Evolutionary conservation across 1,139 yeast species (phyloP), one percentile per base, ranked within the genome.

Genomic region (Saccharomyces hybrid): DNA sequence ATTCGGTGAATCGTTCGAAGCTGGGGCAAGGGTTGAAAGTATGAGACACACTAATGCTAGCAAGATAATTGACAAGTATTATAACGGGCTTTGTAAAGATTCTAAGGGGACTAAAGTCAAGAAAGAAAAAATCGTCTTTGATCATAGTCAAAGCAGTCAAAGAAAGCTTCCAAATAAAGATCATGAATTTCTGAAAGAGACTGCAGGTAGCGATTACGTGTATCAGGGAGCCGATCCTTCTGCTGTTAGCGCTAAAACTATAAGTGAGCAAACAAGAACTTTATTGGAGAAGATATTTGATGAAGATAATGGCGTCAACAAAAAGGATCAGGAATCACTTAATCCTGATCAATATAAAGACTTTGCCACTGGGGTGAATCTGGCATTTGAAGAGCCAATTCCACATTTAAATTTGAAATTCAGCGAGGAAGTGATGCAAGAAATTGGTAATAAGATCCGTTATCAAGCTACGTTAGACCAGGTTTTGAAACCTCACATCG

Each of bases 401-500:
- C 38, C 26, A 19, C 50, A 29, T 12, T 51, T 50, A 48, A 57
- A 52, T 29, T 19, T 57, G 8, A 50, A 47, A 21, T 50, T 59
- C 21, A 55, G 54, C 44, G 51, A 54, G 32, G 54, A 58, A 46
- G 58, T 58, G 6, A 19, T 62, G 38, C 54, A 57, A 19, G 55
- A 54, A 16, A 44, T 67, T 14, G 61, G 63, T 50, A 58, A 60
- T 4, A 64, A 62, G 44, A 64, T 64, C 34, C 55, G 60, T 31
- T 59, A 61, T 38, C 60, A 60, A 49, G 60, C 56, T n/a, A 61
- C 61, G 11, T 53, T 68, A 51, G 60, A 60, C 3, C 54, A 53
- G 14, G 61, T 58, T 4, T 52, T 68, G 59, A 50, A 56, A 31
- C 68, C 68, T 0, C 64, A 62, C 49, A 42, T 64, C 2, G 52